Percentiles rank a stretch among this genome's conserved stretches.
phyloP scores from a whole-genome alignment of 2,329 filamentous ascomycete genomes.

The Botrytis pseudocinerea region DNA sequence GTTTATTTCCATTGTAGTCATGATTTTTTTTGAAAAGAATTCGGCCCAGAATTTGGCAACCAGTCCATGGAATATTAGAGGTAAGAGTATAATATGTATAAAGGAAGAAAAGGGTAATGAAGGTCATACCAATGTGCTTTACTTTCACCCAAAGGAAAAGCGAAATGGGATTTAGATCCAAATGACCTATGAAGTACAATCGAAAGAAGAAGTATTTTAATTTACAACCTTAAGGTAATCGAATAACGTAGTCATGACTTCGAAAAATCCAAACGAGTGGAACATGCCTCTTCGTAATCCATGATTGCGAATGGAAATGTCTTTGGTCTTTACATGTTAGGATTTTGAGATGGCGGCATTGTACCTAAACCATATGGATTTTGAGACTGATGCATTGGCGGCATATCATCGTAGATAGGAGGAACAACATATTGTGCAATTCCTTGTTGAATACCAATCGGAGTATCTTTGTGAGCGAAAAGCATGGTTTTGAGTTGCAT shows the following conservation, averaged over 20 bases:
- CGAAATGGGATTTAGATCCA: background rate
- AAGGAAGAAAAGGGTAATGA: background rate
- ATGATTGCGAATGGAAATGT: background rate
- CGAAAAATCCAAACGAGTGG: background rate
- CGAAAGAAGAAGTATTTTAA: background rate
- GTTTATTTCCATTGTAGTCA: background rate
- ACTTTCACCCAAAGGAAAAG: background rate
- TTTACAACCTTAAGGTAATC: background rate
- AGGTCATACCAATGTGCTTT: background rate
- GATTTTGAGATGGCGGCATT: slow-evolving; percentile 9
- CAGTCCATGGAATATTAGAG: background rate
- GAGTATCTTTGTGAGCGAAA: slow-evolving; percentile 93
- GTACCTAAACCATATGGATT: slow-evolving; percentile 20
- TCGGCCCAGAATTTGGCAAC: background rate
- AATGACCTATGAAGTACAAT: background rate
- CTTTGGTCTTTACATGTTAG: background rate
- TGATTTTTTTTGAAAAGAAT: background rate
- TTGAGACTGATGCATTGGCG: slow-evolving; percentile 2
- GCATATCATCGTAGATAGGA: background rate
- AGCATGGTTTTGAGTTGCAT: slow-evolving; percentile 92
- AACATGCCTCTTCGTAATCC: background rate
- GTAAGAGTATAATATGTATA: slow-evolving; percentile 2
- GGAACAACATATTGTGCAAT: slow-evolving; percentile 15
- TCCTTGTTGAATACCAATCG: slow-evolving; percentile 84
- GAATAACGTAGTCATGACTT: background rate